Percentiles rank a stretch among this genome's conserved stretches.
Conservation (phyloP, 2,329 filamentous ascomycete genomes). For the Rutstroemia sp. region DNA sequence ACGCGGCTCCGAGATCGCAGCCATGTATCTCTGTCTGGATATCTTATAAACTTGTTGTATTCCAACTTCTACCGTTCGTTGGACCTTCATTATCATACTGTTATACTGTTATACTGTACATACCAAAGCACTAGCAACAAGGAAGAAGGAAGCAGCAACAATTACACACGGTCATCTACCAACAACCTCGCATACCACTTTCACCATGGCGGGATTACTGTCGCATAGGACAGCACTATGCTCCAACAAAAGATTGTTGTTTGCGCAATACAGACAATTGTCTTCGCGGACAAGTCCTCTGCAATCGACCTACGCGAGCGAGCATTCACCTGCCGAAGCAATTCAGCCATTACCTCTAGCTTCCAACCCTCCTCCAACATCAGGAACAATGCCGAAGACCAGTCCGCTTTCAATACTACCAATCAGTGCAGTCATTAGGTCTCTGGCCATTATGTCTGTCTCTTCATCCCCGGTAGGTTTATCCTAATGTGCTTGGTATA, state of each 20-base stretch:
- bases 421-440: conserved; percentile 58
- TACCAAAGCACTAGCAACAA: too few species aligned
- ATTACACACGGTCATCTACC: background rate
- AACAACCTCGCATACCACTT: background rate
- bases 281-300: conserved; percentile 21
- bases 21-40: too few species aligned
- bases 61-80: too few species aligned
- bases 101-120: too few species aligned
- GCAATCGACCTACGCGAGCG: conserved; percentile 11
- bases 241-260: background rate
- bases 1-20: too few species aligned
- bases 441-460: conserved; percentile 59
- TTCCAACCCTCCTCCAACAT: background rate
- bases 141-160: background rate
- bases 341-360: background rate
- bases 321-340: conserved; percentile 10
- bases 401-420: conserved; percentile 58
- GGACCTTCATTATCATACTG: too few species aligned
- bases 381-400: conserved; percentile 15
- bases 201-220: background rate
- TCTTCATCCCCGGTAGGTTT: conserved; percentile 53
- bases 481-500: background rate
- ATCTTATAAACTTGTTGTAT: too few species aligned
- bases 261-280: conserved; percentile 11
- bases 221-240: background rate